Percentiles rank a stretch among this genome's conserved stretches.
phyloP scores from a whole-genome alignment of 345 rosid species.

The Citrus trifoliata region DNA sequence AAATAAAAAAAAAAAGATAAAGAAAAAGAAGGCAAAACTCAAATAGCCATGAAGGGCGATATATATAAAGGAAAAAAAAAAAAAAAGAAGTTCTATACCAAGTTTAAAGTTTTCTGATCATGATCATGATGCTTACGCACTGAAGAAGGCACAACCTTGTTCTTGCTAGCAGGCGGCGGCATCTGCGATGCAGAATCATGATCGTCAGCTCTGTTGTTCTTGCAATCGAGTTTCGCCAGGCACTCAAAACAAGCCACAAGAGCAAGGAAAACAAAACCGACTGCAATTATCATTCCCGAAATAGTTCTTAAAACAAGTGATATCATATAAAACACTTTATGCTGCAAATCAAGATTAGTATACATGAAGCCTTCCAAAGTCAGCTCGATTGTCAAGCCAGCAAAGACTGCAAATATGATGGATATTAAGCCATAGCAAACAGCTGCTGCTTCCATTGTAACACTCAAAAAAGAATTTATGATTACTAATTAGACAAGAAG shows the following conservation, averaged over 20 bases:
- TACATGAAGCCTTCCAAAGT: neutral
- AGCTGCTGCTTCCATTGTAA: neutral
- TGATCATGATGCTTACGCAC: too few relatives aligned
- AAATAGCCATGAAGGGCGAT: too few relatives aligned
- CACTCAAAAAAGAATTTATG: too few relatives aligned
- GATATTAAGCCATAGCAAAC: neutral
- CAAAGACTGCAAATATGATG: neutral
- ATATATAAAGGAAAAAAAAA: too few relatives aligned
- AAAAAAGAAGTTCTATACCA: too few relatives aligned
- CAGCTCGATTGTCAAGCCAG: neutral
- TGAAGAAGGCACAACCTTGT: neutral
- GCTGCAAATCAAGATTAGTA: neutral
- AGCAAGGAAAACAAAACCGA: neutral
- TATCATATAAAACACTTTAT: neutral
- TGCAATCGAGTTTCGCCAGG: neutral
- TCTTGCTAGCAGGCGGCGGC: neutral
- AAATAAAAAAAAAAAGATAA: too few relatives aligned
- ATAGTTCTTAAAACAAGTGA: neutral
- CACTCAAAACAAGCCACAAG: neutral
- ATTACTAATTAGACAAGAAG: too few relatives aligned
- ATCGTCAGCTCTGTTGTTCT: neutral
- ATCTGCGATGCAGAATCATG: neutral
- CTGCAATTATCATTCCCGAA: neutral
- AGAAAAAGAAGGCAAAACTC: too few relatives aligned
- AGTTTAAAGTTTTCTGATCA: too few relatives aligned